phyloP scores from a whole-genome alignment of 495 filamentous ascomycete species.

The Polyplosphaeria fusca region DNA sequence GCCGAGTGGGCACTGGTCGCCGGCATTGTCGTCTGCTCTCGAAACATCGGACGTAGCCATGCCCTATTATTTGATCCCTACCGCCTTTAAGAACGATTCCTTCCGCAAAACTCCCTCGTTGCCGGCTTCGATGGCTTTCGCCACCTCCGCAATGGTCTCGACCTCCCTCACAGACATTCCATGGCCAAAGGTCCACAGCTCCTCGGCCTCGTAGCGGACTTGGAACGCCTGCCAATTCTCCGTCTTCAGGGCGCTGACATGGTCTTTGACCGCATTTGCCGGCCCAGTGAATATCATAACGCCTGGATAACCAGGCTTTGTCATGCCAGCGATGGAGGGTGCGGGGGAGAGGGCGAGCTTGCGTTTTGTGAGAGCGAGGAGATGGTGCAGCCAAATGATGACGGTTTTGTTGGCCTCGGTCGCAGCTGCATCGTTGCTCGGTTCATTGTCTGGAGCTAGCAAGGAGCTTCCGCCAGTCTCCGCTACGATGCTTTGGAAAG shows the following conservation, averaged over 20 bases:
- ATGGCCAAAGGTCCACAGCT: constrained; percentile 38
- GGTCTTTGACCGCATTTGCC: constrained; percentile 34
- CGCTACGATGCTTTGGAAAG: constrained; percentile 33
- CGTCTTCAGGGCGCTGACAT: constrained; percentile 40
- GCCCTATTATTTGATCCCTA: constrained; percentile 44
- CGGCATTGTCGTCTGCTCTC: no score
- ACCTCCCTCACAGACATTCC: constrained; percentile 37
- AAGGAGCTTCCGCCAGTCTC: no score
- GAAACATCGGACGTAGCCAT: no score
- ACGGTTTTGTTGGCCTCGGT: constrained; percentile 32
- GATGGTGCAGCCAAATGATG: constrained; percentile 44
- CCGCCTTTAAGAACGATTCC: constrained; percentile 38
- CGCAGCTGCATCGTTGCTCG: neutral
- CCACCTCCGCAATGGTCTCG: constrained; percentile 41
- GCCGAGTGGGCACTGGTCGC: no score
- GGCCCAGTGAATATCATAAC: constrained; percentile 41
- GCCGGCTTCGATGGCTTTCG: constrained; percentile 35
- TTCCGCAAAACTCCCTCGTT: constrained; percentile 17
- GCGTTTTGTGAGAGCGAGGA: constrained; percentile 42
- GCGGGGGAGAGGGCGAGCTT: constrained; percentile 39
- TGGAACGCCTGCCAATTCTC: constrained; percentile 44
- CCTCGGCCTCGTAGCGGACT: constrained; percentile 36
- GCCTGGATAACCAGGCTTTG: constrained; percentile 45
- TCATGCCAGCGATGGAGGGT: constrained; percentile 35
- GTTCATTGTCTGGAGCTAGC: neutral